These are phyloP conservation scores for Pleurotus eryngii DNA, from an alignment of 768 basidiomycete species.

Conservation along the genomic window DNA sequence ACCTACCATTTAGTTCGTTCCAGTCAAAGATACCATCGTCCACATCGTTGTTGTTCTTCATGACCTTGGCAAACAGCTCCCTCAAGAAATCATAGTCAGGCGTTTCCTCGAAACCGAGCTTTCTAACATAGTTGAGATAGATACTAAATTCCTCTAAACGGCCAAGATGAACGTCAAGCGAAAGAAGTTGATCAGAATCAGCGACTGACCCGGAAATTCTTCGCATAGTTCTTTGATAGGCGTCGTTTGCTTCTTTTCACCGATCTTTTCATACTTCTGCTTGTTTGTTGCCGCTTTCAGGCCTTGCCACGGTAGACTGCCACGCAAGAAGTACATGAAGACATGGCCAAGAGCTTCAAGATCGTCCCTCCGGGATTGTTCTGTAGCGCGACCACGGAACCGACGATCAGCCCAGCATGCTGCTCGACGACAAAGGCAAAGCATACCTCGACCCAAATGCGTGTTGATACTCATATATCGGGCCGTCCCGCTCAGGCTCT, in stretches of 20 bases:
- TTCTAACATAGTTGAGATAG: conserved; percentile 98
- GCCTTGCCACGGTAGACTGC: conserved; percentile 98
- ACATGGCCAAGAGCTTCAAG: conserved; percentile 99
- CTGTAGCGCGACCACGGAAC: conserved; percentile 29
- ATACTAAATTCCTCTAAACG: conserved; percentile 92
- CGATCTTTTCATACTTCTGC: conserved; percentile 99
- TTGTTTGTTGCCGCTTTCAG: conserved; percentile 99
- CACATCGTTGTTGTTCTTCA: conserved; percentile 86
- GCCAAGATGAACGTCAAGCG: background rate
- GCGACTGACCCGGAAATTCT: conserved; percentile 81
- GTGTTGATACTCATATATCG: conserved; percentile 99
- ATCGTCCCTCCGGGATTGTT: conserved; percentile 94
- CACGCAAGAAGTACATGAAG: conserved; percentile 99
- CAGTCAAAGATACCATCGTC: conserved; percentile 97
- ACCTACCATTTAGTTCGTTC: conserved; percentile 83
- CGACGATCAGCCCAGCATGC: background rate
- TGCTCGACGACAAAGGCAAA: background rate
- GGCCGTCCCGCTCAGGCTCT: conserved; percentile 95
- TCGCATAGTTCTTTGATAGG: conserved; percentile 97
- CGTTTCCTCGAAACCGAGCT: conserved; percentile 97
- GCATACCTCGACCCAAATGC: conserved; percentile 89
- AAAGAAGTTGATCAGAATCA: background rate
- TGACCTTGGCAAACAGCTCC: conserved; percentile 89
- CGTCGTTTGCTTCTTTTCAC: conserved; percentile 99
- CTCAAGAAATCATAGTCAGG: conserved; percentile 98